Evolutionary conservation across 2,329 filamentous ascomycete genomes (phyloP).

Genomic region (Cryphonectria carpinicola): DNA sequence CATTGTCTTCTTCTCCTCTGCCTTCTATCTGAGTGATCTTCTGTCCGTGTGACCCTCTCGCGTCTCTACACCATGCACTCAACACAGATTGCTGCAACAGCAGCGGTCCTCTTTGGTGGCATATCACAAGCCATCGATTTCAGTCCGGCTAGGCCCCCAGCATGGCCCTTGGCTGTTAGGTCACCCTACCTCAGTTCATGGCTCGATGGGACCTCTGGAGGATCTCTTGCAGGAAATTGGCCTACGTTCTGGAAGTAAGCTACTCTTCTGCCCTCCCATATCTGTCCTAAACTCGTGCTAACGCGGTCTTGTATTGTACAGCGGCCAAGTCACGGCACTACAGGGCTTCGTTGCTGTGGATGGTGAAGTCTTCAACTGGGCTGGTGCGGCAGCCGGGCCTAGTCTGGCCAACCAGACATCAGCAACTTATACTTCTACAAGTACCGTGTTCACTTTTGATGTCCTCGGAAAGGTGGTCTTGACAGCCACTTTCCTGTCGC

Average conservation of each 20-base stretch:
- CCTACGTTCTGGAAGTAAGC: slow-evolving; percentile 70
- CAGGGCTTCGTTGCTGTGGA: slow-evolving; percentile 72
- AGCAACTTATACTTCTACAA: slow-evolving; percentile 73
- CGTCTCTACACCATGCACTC: slow-evolving; percentile 20
- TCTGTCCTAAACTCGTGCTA: background rate
- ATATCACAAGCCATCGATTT: slow-evolving; percentile 56
- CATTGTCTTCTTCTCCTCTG: background rate
- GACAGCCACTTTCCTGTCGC: slow-evolving; percentile 72
- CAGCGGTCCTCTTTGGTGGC: slow-evolving; percentile 36
- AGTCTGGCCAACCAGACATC: slow-evolving; percentile 61
- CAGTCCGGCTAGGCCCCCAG: slow-evolving; percentile 66
- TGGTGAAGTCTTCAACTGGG: slow-evolving; percentile 66
- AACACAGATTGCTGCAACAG: slow-evolving; percentile 30
- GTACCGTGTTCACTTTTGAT: slow-evolving; percentile 70
- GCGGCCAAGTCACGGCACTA: slow-evolving; percentile 65
- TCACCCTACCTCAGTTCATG: slow-evolving; percentile 77
- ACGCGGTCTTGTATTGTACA: slow-evolving; percentile 35
- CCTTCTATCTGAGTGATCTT: background rate
- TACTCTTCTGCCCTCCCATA: background rate
- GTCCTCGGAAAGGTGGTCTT: slow-evolving; percentile 64
- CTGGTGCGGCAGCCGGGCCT: slow-evolving; percentile 59
- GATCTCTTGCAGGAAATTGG: slow-evolving; percentile 71
- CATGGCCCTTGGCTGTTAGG: slow-evolving; percentile 73
- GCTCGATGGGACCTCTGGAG: slow-evolving; percentile 65
- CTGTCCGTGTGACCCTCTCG: background rate